phyloP scores from a whole-genome alignment of 768 basidiomycete species.

The Tricholoma sp. region DNA sequence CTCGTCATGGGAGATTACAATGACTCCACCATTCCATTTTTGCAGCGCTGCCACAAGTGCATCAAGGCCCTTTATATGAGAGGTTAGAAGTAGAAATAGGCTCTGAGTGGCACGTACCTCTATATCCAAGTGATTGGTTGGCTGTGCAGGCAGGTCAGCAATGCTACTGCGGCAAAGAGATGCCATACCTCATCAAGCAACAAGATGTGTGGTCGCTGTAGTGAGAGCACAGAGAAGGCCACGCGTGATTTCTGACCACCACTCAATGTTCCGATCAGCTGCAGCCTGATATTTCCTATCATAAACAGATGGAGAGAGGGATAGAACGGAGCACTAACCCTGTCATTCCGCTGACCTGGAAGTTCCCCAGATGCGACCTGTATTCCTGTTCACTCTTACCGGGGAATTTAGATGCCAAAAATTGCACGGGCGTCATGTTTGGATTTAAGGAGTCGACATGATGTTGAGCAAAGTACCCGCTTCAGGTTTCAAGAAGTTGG shows the following conservation, averaged over 20 bases:
- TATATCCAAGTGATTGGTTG: conserved; percentile 95
- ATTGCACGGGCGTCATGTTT: conserved; percentile 87
- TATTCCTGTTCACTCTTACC: conserved; percentile 97
- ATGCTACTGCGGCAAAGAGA: neutral
- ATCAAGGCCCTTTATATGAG: conserved; percentile 73
- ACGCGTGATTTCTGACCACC: conserved; percentile 97
- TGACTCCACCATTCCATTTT: conserved; percentile 87
- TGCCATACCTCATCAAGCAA: conserved; percentile 82
- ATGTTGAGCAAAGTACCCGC: conserved; percentile 91
- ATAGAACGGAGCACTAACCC: conserved; percentile 41
- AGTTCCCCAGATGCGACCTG: conserved; percentile 89
- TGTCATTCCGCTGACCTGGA: conserved; percentile 96
- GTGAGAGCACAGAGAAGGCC: conserved; percentile 81
- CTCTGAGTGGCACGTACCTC: conserved; percentile 43
- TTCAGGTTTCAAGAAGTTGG: conserved; percentile 22
- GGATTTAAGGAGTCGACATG: conserved; percentile 90
- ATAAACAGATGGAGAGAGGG: neutral
- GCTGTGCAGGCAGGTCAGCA: conserved; percentile 35
- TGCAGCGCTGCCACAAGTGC: conserved; percentile 83
- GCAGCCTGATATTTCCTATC: conserved; percentile 44
- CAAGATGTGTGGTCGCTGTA: conserved; percentile 88
- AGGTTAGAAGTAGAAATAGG: neutral
- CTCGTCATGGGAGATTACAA: conserved; percentile 94
- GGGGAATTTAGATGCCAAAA: conserved; percentile 87
- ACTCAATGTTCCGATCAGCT: conserved; percentile 85